A percentile compares a stretch with the other conserved stretches of the same genome.
Evolutionary conservation across 768 basidiomycete species (phyloP).

Genomic region (Collybia sordida): DNA sequence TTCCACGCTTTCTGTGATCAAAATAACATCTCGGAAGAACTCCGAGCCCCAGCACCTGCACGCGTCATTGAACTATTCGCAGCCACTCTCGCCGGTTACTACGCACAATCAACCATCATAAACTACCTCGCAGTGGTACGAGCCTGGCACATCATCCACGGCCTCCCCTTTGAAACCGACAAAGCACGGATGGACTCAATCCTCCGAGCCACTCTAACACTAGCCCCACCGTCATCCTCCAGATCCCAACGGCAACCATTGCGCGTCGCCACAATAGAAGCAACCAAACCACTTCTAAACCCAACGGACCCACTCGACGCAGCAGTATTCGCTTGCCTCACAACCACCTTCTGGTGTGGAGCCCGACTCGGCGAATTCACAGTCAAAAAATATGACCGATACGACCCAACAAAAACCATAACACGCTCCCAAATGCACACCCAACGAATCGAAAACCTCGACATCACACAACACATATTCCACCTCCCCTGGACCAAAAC

Average conservation of each 20-base stretch:
- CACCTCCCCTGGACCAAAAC: constrained; percentile 21
- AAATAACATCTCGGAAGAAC: constrained; percentile 24
- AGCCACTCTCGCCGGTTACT: constrained; percentile 26
- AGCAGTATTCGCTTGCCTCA: constrained; percentile 35
- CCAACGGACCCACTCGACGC: constrained; percentile 27
- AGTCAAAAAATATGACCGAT: constrained; percentile 30
- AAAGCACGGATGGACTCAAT: constrained; percentile 22
- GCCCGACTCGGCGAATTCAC: constrained; percentile 38
- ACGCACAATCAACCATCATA: constrained; percentile 27
- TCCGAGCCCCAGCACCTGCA: constrained; percentile 24
- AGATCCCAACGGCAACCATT: constrained; percentile 27
- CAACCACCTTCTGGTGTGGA: constrained; percentile 34
- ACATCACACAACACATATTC: constrained; percentile 20
- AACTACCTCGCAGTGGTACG: constrained; percentile 38
- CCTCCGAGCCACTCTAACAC: constrained; percentile 23
- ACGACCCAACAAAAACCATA: constrained; percentile 22
- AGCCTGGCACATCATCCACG: constrained; percentile 49
- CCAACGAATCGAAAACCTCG: constrained; percentile 11
- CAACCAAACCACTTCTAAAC: constrained; percentile 20
- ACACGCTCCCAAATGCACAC: constrained; percentile 8
- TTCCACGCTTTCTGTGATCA: constrained; percentile 42
- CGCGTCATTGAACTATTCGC: constrained; percentile 29
- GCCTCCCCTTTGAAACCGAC: constrained; percentile 27
- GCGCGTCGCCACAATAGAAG: constrained; percentile 20
- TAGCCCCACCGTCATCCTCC: constrained; percentile 29